Evolutionary conservation across 139 green algal genomes (phyloP).

Genomic region (Chlorella sp.): DNA sequence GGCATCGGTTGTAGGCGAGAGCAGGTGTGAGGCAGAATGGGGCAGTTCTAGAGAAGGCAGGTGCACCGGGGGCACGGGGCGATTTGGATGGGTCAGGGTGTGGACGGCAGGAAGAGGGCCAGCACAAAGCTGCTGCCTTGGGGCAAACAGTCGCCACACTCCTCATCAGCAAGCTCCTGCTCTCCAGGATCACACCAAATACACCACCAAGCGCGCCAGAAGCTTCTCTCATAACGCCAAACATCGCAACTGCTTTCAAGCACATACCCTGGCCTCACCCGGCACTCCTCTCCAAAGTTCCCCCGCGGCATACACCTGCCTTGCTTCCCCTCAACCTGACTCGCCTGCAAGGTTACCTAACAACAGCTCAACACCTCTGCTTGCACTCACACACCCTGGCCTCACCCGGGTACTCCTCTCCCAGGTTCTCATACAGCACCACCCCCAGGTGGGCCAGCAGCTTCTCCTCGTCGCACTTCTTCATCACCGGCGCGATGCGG

Average conservation of each 20-base stretch:
- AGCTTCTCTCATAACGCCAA: no score
- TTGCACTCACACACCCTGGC: no score
- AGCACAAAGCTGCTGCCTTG: no score
- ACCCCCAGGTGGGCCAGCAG: slow-evolving; percentile 97
- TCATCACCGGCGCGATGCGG: slow-evolving; percentile 95
- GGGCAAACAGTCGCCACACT: no score
- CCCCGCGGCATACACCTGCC: slow-evolving; percentile 87
- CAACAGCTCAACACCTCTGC: neutral
- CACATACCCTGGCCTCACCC: neutral
- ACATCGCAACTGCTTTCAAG: no score
- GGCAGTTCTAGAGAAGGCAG: neutral
- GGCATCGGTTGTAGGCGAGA: no score
- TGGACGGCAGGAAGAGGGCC: no score
- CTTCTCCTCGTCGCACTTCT: slow-evolving; percentile 95
- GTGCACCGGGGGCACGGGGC: no score
- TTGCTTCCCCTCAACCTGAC: neutral
- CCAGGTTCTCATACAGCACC: slow-evolving; percentile 98
- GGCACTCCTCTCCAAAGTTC: slow-evolving; percentile 97
- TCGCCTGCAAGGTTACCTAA: neutral
- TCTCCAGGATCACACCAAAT: no score
- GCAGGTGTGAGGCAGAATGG: neutral
- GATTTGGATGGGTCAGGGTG: no score
- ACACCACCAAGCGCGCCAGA: no score
- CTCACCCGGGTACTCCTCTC: slow-evolving; percentile 86
- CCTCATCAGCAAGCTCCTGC: no score